Percentiles rank a stretch among this genome's conserved stretches.
Evolutionary conservation across 2,329 filamentous ascomycete species (phyloP).

Genomic region (Emydomyces testavorans): DNA sequence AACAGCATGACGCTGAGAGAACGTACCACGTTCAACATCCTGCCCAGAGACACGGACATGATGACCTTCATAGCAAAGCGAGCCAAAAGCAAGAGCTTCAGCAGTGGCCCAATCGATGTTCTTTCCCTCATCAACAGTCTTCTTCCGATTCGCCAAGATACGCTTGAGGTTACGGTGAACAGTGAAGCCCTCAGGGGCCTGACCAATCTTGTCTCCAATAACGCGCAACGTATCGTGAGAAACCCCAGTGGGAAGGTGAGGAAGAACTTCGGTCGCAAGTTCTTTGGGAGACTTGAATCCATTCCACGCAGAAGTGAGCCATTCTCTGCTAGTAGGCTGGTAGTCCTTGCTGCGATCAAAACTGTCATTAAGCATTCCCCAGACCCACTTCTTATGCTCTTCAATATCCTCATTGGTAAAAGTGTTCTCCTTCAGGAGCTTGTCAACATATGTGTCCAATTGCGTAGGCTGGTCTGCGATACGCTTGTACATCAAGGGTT

Average conservation of each 20-base stretch:
- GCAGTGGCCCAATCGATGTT: slow-evolving; percentile 97
- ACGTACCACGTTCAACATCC: slow-evolving; percentile 98
- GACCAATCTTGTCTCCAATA: slow-evolving; percentile 70
- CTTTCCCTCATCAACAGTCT: slow-evolving; percentile 82
- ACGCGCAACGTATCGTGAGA: slow-evolving; percentile 61
- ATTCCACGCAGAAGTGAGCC: slow-evolving; percentile 98
- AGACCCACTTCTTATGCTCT: slow-evolving; percentile 99
- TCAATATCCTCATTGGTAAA: slow-evolving; percentile 97
- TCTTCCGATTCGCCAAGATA: slow-evolving; percentile 78
- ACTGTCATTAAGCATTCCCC: slow-evolving; percentile 97
- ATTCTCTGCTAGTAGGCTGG: slow-evolving; percentile 90
- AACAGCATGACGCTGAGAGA: slow-evolving; percentile 94
- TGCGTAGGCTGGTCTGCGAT: slow-evolving; percentile 75
- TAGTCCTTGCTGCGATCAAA: slow-evolving; percentile 97
- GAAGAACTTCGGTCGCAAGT: slow-evolving; percentile 81
- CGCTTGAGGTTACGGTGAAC: slow-evolving; percentile 94
- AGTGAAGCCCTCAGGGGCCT: slow-evolving; percentile 70
- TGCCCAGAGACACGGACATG: slow-evolving; percentile 96
- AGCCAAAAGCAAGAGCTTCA: slow-evolving; percentile 88
- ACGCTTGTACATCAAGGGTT: slow-evolving; percentile 98
- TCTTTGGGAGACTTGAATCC: slow-evolving; percentile 99
- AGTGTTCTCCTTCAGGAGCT: slow-evolving; percentile 75
- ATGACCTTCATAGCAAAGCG: slow-evolving; percentile 82
- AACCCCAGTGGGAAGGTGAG: slow-evolving; percentile 79
- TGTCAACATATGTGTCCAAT: slow-evolving; percentile 81